Conservation (phyloP, 2,329 filamentous ascomycete genomes). For the Tolypocladium tropicale region DNA sequence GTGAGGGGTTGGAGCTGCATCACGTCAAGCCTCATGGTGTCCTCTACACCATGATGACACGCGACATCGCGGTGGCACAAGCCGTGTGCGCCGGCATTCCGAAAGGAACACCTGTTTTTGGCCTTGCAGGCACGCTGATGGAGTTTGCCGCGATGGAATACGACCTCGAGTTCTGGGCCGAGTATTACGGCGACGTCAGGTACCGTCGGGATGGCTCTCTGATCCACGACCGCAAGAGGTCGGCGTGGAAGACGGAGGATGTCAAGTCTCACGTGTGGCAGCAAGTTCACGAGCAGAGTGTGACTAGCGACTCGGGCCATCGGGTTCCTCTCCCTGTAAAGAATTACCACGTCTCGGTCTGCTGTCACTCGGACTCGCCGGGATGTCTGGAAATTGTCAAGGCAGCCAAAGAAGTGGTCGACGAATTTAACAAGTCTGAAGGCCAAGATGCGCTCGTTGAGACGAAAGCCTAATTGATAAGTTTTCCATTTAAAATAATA, state of each 20-base stretch:
- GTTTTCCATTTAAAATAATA: too few species aligned
- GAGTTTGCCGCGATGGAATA: conserved; percentile 12
- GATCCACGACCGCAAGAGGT: conserved; percentile 39
- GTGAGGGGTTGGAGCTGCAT: conserved; percentile 8
- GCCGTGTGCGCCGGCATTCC: conserved; percentile 15
- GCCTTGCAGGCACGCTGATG: conserved; percentile 15
- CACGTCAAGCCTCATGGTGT: conserved; percentile 13
- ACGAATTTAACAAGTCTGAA: conserved; percentile 25
- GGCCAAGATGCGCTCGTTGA: background rate
- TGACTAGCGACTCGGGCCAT: background rate
- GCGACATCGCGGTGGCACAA: conserved; percentile 12
- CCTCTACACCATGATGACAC: conserved; percentile 17
- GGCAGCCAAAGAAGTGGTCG: conserved; percentile 24
- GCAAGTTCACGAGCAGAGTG: background rate
- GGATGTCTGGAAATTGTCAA: conserved; percentile 32
- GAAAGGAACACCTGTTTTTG: conserved; percentile 13
- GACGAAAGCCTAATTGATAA: too few species aligned
- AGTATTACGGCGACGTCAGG: conserved; percentile 17
- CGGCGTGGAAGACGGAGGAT: background rate
- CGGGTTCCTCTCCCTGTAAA: conserved; percentile 15
- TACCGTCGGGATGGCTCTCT: conserved; percentile 13
- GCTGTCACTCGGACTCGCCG: conserved; percentile 36
- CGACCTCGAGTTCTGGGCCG: conserved; percentile 15
- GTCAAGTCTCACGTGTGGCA: background rate
- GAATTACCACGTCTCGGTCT: conserved; percentile 30